Evolutionary conservation across 2,329 filamentous ascomycete genomes (phyloP).

Genomic region (Calycina herbarum): DNA sequence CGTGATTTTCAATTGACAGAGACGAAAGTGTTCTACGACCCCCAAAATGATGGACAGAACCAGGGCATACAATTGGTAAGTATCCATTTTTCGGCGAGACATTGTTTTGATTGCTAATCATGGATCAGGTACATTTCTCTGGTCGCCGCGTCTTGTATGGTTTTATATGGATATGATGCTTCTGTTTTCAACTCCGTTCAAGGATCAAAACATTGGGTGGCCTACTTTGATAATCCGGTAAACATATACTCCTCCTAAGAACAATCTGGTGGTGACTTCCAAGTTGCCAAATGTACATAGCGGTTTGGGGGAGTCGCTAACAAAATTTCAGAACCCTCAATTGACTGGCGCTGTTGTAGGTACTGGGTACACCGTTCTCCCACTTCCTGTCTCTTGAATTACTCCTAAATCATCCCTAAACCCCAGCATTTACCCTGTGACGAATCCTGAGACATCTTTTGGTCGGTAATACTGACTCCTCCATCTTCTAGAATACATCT

Average conservation of each 20-base stretch:
- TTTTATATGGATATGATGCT: conserved; percentile 73
- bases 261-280: background rate
- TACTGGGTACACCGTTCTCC: too few relatives aligned
- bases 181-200: conserved; percentile 74
- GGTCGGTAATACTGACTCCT: too few relatives aligned
- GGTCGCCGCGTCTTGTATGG: conserved; percentile 72
- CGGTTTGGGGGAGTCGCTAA: background rate
- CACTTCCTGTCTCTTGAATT: too few relatives aligned
- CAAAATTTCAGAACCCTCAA: conserved; percentile 34
- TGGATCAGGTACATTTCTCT: conserved; percentile 62
- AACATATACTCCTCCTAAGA: background rate
- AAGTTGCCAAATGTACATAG: too few relatives aligned
- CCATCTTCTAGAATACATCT: conserved; percentile 52
- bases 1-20: background rate
- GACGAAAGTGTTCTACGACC: background rate
- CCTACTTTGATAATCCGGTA: conserved; percentile 53
- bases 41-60: conserved; percentile 11
- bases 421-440: too few relatives aligned
- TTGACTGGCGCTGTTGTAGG: conserved; percentile 50
- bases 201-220: conserved; percentile 64
- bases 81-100: background rate
- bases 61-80: conserved; percentile 15
- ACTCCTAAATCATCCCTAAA: too few relatives aligned
- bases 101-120: background rate
- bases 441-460: too few relatives aligned